Evolutionary conservation across 2,329 filamentous ascomycete genomes (phyloP), one percentile per base, ranked within the genome.

Genomic region (Colletotrichum cereale): DNA sequence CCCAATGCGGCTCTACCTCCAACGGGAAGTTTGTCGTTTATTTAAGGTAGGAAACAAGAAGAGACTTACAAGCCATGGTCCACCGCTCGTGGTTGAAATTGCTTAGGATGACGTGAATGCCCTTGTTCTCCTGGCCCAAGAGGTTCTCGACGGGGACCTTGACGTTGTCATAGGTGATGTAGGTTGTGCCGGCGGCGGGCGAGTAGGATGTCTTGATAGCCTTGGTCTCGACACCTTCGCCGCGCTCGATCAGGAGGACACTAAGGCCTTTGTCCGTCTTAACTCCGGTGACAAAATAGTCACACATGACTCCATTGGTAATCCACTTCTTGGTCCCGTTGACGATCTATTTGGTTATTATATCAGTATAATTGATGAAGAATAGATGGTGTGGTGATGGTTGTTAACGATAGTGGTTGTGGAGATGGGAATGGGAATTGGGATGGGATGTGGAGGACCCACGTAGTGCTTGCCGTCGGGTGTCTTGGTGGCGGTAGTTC

Each of bases 31-130:
- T 52, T 18, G 48, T 12, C 12, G 5, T 10, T 29, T 52, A 14
- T 31, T 52, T 16, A 24, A 5, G 42, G 42, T 8, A 5, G 12
- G 21, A 7, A 2, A 21, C n/a, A 8, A 3, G 7, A 5, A 24
- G 57, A 21, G 26, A 83, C 84, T 80, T 82, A 85, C 89, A 91
- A 67, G 86, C 85, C 92, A 95, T 94, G 82, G 88, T 91, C 87
- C 92, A 94, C 40, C 93, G 88, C 84, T 95, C 93, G 82, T 96
- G 93, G 86, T 96, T 96, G 84, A 97, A 97, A 84, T 97, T 97
- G 82, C 88, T 90, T 78, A 96, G 84, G 78, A 97, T 94, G 38
- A 96, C 93, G 73, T 91, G 88, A 78, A 97, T 95, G 8, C 94
- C 94, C 84, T 96, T 93, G 85, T 96, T 90, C 82, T 97, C 94